These are phyloP conservation scores for Comarum palustre DNA, from an alignment of 306 rosid genomes.

Conservation along the genomic window DNA sequence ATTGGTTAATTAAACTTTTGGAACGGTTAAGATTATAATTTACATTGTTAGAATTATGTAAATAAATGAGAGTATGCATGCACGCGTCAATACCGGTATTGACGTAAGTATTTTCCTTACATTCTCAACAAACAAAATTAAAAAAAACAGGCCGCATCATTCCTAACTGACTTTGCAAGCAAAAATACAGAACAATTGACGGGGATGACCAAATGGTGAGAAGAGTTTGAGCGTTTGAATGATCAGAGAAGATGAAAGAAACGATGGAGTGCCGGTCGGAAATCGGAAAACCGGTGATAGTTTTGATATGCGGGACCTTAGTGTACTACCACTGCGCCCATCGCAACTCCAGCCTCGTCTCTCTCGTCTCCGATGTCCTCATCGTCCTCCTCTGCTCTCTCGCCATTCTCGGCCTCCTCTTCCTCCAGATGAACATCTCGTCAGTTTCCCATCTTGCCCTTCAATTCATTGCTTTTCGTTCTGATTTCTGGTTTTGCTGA, in stretches of 20 bases:
- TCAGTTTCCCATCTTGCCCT: neutral
- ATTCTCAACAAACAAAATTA: no score
- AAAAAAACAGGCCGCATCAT: no score
- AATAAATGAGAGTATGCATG: no score
- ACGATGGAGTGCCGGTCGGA: constrained; percentile 34
- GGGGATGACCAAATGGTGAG: neutral
- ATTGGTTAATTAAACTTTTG: no score
- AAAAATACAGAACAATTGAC: neutral
- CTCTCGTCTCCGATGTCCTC: constrained; percentile 81
- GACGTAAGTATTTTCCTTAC: no score
- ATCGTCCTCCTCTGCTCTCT: constrained; percentile 92
- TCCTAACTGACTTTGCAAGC: no score
- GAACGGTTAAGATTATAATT: no score
- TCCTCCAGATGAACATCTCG: constrained; percentile 76
- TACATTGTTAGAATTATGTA: no score
- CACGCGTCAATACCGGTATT: no score
- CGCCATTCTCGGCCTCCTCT: constrained; percentile 94
- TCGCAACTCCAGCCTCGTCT: constrained; percentile 58
- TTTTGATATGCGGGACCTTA: constrained; percentile 54
- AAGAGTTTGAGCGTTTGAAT: neutral
- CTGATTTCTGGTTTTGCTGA: neutral
- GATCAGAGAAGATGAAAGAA: constrained; percentile 6
- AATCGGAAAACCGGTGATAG: constrained; percentile 48
- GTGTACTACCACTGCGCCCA: constrained; percentile 87
- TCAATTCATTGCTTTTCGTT: neutral